Conservation (phyloP, 371 early-diverging fungal genomes). For the Dentiscutata heterogama region DNA sequence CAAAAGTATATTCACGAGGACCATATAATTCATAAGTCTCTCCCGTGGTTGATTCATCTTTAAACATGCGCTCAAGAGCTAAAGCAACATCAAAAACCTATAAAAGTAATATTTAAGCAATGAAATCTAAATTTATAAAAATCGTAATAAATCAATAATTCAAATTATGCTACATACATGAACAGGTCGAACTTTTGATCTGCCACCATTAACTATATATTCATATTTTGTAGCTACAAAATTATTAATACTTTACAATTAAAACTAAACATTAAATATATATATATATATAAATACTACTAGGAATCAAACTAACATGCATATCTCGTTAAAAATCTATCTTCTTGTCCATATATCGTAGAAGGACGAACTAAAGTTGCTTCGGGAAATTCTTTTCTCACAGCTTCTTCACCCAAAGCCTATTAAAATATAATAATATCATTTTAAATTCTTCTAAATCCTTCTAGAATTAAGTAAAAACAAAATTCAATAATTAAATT, state of each 20-base stretch:
- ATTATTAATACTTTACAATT: not conserved
- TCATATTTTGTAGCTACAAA: conserved; percentile 61
- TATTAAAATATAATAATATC: conserved; percentile 45
- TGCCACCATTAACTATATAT: conserved; percentile 78
- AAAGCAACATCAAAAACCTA: conserved; percentile 90
- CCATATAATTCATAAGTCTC: conserved; percentile 94
- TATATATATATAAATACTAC: not conserved
- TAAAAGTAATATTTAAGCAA: not conserved
- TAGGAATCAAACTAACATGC: conserved; percentile 67
- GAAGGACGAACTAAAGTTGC: conserved; percentile 95
- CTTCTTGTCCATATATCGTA: conserved; percentile 93
- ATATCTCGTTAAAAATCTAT: conserved; percentile 91
- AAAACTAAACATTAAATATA: conserved; percentile 4
- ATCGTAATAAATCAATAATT: not conserved
- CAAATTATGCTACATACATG: conserved; percentile 61
- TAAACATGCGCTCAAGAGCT: conserved; percentile 80
- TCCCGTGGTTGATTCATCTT: conserved; percentile 79
- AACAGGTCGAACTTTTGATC: conserved; percentile 85
- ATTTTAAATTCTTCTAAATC: not conserved
- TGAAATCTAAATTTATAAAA: conserved; percentile 12
- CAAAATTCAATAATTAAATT: not conserved
- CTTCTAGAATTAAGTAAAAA: conserved; percentile 3
- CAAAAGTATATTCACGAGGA: conserved; percentile 80
- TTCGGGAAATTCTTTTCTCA: conserved; percentile 87
- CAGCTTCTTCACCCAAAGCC: conserved; percentile 92